phyloP scores from a whole-genome alignment of 2,329 filamentous ascomycete genomes.

The Huntiella decipiens region DNA sequence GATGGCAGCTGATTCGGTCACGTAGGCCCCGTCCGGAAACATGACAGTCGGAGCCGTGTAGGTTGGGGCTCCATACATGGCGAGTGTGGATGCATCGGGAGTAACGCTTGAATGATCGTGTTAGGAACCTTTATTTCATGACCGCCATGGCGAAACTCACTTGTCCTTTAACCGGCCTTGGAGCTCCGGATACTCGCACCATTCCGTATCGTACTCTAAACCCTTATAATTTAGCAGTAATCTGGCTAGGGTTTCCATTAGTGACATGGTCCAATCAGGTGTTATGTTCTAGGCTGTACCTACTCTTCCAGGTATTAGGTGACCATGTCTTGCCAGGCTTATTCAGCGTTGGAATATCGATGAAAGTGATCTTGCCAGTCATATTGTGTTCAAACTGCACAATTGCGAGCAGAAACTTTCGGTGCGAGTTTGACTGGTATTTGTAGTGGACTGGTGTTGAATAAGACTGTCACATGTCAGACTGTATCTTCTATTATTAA shows the following conservation, averaged over 20 bases:
- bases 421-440: too few species aligned
- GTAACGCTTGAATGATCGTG: constrained; percentile 19
- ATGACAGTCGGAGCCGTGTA: constrained; percentile 39
- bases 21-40: constrained; percentile 34
- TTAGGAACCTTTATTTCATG: not conserved
- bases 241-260: constrained; percentile 28
- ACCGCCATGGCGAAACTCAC: constrained; percentile 19
- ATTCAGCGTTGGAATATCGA: constrained; percentile 39
- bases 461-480: too few species aligned
- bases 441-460: too few species aligned
- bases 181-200: constrained; percentile 50
- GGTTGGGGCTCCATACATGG: constrained; percentile 14
- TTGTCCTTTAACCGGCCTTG: constrained; percentile 33
- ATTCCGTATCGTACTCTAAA: constrained; percentile 48
- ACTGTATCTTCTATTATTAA: too few species aligned
- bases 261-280: constrained; percentile 2
- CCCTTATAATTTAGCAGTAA: constrained; percentile 49
- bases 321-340: constrained; percentile 35
- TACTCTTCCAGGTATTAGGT: constrained; percentile 54
- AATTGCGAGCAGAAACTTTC: too few species aligned
- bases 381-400: not conserved
- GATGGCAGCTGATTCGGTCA: constrained; percentile 48
- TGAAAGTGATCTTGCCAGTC: constrained; percentile 29
- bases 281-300: constrained; percentile 3
- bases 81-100: constrained; percentile 17